Evolutionary conservation across 176 grass and related monocot genomes (phyloP).

Genomic region (Urochloa ruziziensis): DNA sequence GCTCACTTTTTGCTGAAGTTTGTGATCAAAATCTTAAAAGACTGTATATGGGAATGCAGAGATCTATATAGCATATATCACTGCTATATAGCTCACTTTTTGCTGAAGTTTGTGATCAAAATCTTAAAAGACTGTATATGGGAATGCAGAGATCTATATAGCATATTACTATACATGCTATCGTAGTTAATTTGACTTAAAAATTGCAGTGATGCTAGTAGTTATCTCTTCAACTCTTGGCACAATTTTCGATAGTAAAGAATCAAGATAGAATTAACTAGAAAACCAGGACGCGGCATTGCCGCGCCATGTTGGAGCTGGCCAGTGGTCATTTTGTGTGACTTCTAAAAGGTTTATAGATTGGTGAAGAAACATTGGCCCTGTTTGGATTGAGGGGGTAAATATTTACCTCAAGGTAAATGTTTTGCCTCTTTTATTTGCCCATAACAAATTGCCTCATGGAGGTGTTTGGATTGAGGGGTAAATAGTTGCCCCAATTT

Average conservation of each 20-base stretch:
- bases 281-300: too few species aligned
- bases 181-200: constrained; percentile 21
- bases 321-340: too few species aligned
- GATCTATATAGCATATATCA: too few species aligned
- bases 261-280: constrained; percentile 7
- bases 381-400: too few species aligned
- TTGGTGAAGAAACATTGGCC: too few species aligned
- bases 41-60: not conserved
- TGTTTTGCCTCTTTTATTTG: too few species aligned
- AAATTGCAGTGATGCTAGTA: not conserved
- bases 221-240: not conserved
- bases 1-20: not conserved
- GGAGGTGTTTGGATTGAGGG: too few species aligned
- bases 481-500: too few species aligned
- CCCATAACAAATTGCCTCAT: too few species aligned
- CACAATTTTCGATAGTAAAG: not conserved
- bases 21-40: not conserved
- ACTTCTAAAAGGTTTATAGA: too few species aligned
- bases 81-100: not conserved
- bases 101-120: not conserved
- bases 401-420: too few species aligned
- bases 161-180: not conserved
- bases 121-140: not conserved
- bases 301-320: too few species aligned
- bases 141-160: not conserved